phyloP scores from a whole-genome alignment of 768 basidiomycete species.

The Kwoniella bestiolae region DNA sequence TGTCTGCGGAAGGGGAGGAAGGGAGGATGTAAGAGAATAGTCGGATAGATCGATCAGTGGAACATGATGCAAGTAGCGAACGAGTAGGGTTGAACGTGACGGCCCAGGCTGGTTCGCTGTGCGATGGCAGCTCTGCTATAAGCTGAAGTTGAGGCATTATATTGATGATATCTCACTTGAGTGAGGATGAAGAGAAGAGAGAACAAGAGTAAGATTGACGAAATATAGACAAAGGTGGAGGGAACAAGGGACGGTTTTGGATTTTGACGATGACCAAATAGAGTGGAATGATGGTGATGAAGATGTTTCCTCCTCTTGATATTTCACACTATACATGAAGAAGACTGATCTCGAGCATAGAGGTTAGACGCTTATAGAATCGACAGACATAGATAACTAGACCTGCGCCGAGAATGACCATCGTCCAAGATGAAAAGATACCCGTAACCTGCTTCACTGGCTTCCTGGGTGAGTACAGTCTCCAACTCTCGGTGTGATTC shows the following conservation, averaged over 20 bases:
- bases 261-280: background rate
- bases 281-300: background rate
- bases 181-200: slow-evolving; percentile 2
- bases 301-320: background rate
- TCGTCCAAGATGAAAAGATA: slow-evolving; percentile 58
- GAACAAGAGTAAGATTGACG: background rate
- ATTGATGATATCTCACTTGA: background rate
- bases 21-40: slow-evolving; percentile 70
- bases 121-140: slow-evolving; percentile 57
- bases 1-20: slow-evolving; percentile 25
- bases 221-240: background rate
- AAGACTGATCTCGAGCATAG: no score
- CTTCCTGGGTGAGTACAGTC: slow-evolving; percentile 67
- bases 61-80: slow-evolving; percentile 86
- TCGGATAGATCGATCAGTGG: slow-evolving; percentile 88
- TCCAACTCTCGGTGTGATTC: no score
- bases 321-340: no score
- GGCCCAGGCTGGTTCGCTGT: slow-evolving; percentile 84
- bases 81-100: slow-evolving; percentile 85
- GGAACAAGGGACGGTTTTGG: no score
- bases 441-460: slow-evolving; percentile 96
- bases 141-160: slow-evolving; percentile 51
- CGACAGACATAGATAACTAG: no score
- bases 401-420: slow-evolving; percentile 21
- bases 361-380: no score